phyloP scores from a whole-genome alignment of 139 green algal species.

The Tetradesmus lagerheimii region DNA sequence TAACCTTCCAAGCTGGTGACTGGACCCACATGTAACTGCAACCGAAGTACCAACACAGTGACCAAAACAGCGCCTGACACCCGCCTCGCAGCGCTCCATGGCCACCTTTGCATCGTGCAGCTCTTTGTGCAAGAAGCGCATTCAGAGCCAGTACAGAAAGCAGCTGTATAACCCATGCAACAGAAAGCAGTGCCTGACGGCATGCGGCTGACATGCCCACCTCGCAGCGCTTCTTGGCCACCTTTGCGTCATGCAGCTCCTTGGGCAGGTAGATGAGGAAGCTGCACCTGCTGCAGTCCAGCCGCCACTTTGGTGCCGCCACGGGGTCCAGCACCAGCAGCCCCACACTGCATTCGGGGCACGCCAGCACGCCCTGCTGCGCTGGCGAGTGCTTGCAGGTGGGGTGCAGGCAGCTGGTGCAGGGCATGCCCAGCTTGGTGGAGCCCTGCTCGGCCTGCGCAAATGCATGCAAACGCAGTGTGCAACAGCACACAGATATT shows the following conservation, averaged over 20 bases:
- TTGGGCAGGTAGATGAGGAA: conserved; percentile 88
- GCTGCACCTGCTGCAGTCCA: conserved; percentile 88
- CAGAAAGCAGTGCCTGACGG: too few relatives aligned
- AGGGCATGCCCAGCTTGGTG: conserved; percentile 81
- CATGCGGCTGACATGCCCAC: too few relatives aligned
- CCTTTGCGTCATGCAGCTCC: conserved; percentile 74
- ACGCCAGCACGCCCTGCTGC: conserved; percentile 56
- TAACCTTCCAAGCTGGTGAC: too few relatives aligned
- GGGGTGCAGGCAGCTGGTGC: conserved; percentile 84
- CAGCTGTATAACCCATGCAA: too few relatives aligned
- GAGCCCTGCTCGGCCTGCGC: conserved; percentile 45
- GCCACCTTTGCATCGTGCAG: conserved; percentile 73
- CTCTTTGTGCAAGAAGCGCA: conserved; percentile 79
- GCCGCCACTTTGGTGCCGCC: conserved; percentile 77
- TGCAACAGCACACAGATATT: background rate
- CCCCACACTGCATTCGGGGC: conserved; percentile 72
- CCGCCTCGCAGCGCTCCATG: conserved; percentile 70
- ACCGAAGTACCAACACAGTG: too few relatives aligned
- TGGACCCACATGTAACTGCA: too few relatives aligned
- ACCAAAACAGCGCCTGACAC: too few relatives aligned
- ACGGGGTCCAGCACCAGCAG: conserved; percentile 89
- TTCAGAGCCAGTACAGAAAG: too few relatives aligned
- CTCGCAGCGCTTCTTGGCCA: conserved; percentile 68
- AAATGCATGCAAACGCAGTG: background rate
- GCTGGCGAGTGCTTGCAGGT: conserved; percentile 76